These are phyloP conservation scores for Hypoxylon intermedium DNA, from an alignment of 495 filamentous ascomycete species.

Conservation along the genomic window DNA sequence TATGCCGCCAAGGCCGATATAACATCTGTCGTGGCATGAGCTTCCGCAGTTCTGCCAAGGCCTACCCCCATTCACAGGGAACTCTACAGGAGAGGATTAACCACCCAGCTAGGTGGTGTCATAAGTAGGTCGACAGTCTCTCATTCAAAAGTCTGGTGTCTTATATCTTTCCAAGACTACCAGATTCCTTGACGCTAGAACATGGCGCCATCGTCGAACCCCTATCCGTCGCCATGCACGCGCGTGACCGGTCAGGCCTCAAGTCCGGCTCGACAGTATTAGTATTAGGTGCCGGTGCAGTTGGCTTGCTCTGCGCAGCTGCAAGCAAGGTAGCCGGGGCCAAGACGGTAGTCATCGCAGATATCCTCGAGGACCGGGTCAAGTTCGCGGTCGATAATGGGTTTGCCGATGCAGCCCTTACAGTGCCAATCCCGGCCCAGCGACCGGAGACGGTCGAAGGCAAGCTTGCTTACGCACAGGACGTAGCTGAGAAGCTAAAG, in stretches of 20 bases:
- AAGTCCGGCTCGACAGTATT: conserved; percentile 63
- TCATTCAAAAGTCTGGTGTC: background rate
- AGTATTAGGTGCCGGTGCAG: conserved; percentile 81
- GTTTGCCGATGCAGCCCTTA: conserved; percentile 67
- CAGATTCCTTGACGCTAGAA: conserved; percentile 65
- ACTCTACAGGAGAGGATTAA: conserved; percentile 81
- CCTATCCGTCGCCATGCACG: conserved; percentile 80
- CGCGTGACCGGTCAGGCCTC: conserved; percentile 66
- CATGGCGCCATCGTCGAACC: conserved; percentile 81
- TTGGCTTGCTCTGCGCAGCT: conserved; percentile 78
- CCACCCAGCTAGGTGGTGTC: conserved; percentile 73
- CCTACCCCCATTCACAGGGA: conserved; percentile 79
- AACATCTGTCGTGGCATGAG: conserved; percentile 84
- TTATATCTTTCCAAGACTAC: conserved; percentile 55
- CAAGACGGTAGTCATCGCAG: conserved; percentile 72
- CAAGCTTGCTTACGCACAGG: conserved; percentile 66
- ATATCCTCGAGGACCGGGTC: conserved; percentile 76
- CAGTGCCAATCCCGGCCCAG: conserved; percentile 61
- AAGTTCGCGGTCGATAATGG: conserved; percentile 73
- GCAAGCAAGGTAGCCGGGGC: conserved; percentile 66
- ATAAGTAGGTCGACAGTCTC: conserved; percentile 54
- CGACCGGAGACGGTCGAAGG: conserved; percentile 63
- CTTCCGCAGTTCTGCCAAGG: conserved; percentile 81
- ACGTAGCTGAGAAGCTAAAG: conserved; percentile 62
- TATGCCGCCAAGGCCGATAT: conserved; percentile 74